These are phyloP conservation scores for Alternaria viburni DNA, from an alignment of 2,329 filamentous ascomycete genomes.

Conservation along the genomic window DNA sequence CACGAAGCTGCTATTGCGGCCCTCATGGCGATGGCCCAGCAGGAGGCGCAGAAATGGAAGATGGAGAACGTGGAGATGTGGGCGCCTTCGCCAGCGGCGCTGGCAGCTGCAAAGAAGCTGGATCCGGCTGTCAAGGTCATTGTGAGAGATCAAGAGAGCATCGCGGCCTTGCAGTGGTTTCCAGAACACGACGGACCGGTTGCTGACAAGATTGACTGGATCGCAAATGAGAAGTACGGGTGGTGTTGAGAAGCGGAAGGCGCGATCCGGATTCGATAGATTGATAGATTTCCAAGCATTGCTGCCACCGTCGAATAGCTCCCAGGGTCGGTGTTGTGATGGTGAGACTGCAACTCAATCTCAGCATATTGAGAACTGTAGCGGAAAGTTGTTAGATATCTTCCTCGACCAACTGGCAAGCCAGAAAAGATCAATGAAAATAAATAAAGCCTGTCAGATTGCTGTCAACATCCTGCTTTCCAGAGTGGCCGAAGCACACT, in stretches of 20 bases:
- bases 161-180: conserved; percentile 76
- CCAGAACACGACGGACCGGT: conserved; percentile 50
- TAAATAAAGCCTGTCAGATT: conserved; percentile 76
- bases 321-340: background rate
- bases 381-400: conserved; percentile 22
- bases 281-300: background rate
- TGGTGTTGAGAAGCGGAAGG: conserved; percentile 66
- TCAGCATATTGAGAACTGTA: no score
- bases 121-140: conserved; percentile 58
- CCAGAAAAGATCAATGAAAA: conserved; percentile 45
- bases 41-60: conserved; percentile 73
- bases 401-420: conserved; percentile 42
- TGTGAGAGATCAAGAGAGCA: conserved; percentile 69
- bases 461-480: conserved; percentile 79
- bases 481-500: conserved; percentile 78
- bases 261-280: background rate
- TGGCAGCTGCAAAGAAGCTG: conserved; percentile 53
- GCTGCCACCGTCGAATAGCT: background rate
- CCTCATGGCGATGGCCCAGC: conserved; percentile 70
- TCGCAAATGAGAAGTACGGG: conserved; percentile 77
- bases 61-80: conserved; percentile 77
- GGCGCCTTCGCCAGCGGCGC: conserved; percentile 70
- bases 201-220: conserved; percentile 68
- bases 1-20: conserved; percentile 59
- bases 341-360: no score